Percentiles rank a stretch among this genome's conserved stretches.
Evolutionary conservation across 768 basidiomycete species (phyloP).

Genomic region (Amanita exitialis): DNA sequence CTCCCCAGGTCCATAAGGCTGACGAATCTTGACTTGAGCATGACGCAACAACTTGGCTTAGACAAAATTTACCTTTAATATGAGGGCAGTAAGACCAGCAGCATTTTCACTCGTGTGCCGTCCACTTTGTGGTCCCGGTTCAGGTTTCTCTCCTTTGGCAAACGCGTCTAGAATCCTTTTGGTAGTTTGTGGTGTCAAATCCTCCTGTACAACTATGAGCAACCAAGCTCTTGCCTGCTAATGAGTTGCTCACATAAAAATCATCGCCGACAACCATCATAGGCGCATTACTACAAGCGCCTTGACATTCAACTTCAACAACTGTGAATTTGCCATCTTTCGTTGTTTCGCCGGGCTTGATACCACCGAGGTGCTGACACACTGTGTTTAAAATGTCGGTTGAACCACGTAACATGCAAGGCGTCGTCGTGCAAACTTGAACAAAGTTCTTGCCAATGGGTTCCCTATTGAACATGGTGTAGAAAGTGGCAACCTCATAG

Average conservation of each 20-base stretch:
- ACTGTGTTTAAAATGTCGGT: slow-evolving; percentile 84
- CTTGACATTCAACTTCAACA: slow-evolving; percentile 97
- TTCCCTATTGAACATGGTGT: slow-evolving; percentile 99
- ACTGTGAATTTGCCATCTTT: slow-evolving; percentile 95
- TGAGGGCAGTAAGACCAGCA: slow-evolving; percentile 75
- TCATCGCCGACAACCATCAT: slow-evolving; percentile 97
- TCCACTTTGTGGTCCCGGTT: slow-evolving; percentile 88
- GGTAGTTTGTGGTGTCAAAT: slow-evolving; percentile 67
- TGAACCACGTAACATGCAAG: slow-evolving; percentile 92
- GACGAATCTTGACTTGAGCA: slow-evolving; percentile 9
- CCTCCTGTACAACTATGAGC: slow-evolving; percentile 47
- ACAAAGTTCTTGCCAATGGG: slow-evolving; percentile 92
- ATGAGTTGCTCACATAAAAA: slow-evolving; percentile 66
- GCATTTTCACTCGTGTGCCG: slow-evolving; percentile 89
- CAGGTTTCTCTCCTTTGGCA: slow-evolving; percentile 74
- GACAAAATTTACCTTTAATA: slow-evolving; percentile 46
- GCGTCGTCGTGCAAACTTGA: slow-evolving; percentile 98
- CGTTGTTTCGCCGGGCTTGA: slow-evolving; percentile 88
- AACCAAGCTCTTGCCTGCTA: background rate
- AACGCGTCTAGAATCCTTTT: slow-evolving; percentile 76
- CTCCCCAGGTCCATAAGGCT: slow-evolving; percentile 95
- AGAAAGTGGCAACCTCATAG: slow-evolving; percentile 98
- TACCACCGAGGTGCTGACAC: slow-evolving; percentile 70
- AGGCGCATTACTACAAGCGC: slow-evolving; percentile 95
- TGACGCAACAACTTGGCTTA: background rate